These are phyloP conservation scores for Phylloporus sp. DNA, from an alignment of 768 basidiomycete genomes.

Conservation along the genomic window DNA sequence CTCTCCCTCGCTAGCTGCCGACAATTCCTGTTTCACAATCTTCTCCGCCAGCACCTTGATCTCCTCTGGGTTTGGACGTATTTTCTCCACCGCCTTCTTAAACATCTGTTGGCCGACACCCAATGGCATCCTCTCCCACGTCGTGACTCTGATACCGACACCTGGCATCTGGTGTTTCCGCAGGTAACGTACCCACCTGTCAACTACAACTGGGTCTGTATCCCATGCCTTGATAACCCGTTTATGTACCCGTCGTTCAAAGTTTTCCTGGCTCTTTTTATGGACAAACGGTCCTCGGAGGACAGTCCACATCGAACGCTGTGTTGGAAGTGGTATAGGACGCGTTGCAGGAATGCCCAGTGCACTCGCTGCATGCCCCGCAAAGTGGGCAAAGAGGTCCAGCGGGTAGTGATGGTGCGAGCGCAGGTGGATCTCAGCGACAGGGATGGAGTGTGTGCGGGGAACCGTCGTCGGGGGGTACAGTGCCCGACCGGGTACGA, in stretches of 20 bases:
- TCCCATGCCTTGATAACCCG: conserved; percentile 90
- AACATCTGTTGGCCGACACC: conserved; percentile 44
- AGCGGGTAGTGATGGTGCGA: conserved; percentile 66
- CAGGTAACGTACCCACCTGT: conserved; percentile 78
- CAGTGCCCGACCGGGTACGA: conserved; percentile 60
- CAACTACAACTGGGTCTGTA: conserved; percentile 71
- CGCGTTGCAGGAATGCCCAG: conserved; percentile 76
- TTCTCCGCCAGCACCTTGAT: conserved; percentile 40
- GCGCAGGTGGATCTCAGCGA: conserved; percentile 79
- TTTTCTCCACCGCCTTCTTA: conserved; percentile 32
- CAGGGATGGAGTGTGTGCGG: conserved; percentile 66
- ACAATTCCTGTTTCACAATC: conserved; percentile 36
- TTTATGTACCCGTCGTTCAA: conserved; percentile 79
- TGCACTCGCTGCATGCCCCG: conserved; percentile 77
- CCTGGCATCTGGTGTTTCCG: conserved; percentile 73
- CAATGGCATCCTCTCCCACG: conserved; percentile 66
- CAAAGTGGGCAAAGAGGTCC: conserved; percentile 80
- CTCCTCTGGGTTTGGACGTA: conserved; percentile 32
- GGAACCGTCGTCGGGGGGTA: conserved; percentile 55
- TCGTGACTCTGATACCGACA: conserved; percentile 80
- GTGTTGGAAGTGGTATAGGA: conserved; percentile 62
- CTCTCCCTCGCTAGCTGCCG: conserved; percentile 5
- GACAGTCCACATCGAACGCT: conserved; percentile 83
- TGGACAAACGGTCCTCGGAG: conserved; percentile 81
- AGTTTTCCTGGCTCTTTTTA: conserved; percentile 96